phyloP scores from a whole-genome alignment of 169 alveolate genomes.

The Cryptosporidium baileyi region DNA sequence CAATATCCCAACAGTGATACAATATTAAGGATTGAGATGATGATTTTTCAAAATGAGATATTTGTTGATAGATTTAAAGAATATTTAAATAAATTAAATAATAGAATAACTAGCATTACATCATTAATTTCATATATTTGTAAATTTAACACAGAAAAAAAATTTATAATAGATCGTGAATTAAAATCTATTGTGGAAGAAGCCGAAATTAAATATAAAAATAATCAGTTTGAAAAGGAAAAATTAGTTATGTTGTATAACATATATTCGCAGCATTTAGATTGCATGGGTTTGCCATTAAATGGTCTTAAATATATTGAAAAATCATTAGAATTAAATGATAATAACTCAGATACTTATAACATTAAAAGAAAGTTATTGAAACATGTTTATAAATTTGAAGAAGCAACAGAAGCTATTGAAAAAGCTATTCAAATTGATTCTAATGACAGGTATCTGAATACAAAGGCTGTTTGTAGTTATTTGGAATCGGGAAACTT shows the following conservation, averaged over 20 bases:
- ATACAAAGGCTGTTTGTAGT: slow-evolving; percentile 58
- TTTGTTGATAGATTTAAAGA: not conserved
- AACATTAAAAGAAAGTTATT: slow-evolving; percentile 67
- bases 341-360: slow-evolving; percentile 65
- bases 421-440: slow-evolving; percentile 66
- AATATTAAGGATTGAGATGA: slow-evolving; percentile 10
- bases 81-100: not conserved
- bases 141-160: not conserved
- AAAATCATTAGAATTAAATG: slow-evolving; percentile 54
- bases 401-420: slow-evolving; percentile 43
- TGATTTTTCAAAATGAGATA: not conserved
- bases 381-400: slow-evolving; percentile 72
- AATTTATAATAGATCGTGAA: not conserved
- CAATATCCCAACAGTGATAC: slow-evolving; percentile 34
- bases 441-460: slow-evolving; percentile 56
- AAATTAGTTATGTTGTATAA: slow-evolving; percentile 4
- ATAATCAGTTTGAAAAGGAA: not conserved
- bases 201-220: not conserved
- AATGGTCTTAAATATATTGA: slow-evolving; percentile 65
- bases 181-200: not conserved
- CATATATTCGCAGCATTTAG: slow-evolving; percentile 72
- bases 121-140: not conserved
- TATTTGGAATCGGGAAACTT: slow-evolving; percentile 25
- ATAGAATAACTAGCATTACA: not conserved
- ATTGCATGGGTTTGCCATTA: slow-evolving; percentile 46